phyloP scores from a whole-genome alignment of 176 grass and related monocot species.

The Zizania latifolia region DNA sequence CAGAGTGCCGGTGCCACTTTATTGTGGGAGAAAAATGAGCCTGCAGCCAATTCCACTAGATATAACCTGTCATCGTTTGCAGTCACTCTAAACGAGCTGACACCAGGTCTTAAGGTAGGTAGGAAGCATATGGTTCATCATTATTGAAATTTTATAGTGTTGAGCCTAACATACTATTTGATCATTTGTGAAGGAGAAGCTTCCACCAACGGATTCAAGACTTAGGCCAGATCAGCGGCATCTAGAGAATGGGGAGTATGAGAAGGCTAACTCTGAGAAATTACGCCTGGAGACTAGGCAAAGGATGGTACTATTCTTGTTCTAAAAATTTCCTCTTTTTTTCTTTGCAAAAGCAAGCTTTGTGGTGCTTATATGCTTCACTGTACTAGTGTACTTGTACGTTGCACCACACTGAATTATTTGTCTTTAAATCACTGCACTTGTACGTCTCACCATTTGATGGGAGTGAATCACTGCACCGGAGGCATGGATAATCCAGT shows the following conservation, averaged over 20 bases:
- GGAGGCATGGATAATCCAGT: not conserved
- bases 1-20: constrained; percentile 43
- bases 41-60: constrained; percentile 63
- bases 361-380: not conserved
- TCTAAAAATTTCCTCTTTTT: not conserved
- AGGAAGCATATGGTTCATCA: constrained; percentile 1
- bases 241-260: constrained; percentile 82
- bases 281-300: constrained; percentile 65
- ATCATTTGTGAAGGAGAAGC: constrained; percentile 56
- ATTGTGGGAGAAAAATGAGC: constrained; percentile 79
- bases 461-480: not conserved
- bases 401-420: not conserved
- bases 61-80: constrained; percentile 93
- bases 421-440: not conserved
- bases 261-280: constrained; percentile 81
- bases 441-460: not conserved
- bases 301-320: constrained; percentile 51
- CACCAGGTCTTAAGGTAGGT: constrained; percentile 58
- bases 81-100: constrained; percentile 80
- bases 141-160: constrained; percentile 18
- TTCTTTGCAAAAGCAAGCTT: not conserved
- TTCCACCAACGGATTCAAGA: constrained; percentile 94
- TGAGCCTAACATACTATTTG: constrained; percentile 19
- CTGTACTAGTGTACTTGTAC: not conserved
- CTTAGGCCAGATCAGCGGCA: constrained; percentile 79